Conservation (phyloP, 2,329 filamentous ascomycete species). For the Pezicula carpinea region DNA sequence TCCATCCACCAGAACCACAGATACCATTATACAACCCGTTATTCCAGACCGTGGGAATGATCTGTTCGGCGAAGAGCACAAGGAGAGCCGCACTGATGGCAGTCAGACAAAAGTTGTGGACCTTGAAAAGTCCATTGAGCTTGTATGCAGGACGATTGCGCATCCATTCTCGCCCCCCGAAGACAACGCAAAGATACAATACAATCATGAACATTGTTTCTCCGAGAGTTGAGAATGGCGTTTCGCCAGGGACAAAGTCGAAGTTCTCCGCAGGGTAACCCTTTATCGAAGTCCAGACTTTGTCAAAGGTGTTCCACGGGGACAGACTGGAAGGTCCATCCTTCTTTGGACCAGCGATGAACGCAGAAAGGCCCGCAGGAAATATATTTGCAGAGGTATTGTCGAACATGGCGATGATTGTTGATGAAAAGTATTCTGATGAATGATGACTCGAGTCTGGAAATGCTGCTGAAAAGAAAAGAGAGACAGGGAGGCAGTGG, state of each 20-base stretch:
- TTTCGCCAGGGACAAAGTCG: conserved; percentile 15
- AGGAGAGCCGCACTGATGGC: conserved; percentile 19
- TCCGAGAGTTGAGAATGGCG: conserved; percentile 21
- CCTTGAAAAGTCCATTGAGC: conserved; percentile 21
- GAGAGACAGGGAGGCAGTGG: too few relatives aligned
- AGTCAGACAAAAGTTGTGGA: conserved; percentile 24
- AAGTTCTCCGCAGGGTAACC: conserved; percentile 20
- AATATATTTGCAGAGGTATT: too few relatives aligned
- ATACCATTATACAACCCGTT: conserved; percentile 84
- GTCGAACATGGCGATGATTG: conserved; percentile 8
- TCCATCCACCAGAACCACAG: conserved; percentile 84
- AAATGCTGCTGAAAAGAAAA: too few relatives aligned
- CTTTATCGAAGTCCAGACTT: conserved; percentile 12
- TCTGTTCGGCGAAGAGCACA: conserved; percentile 20
- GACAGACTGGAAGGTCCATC: conserved; percentile 13
- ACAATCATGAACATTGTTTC: conserved; percentile 16
- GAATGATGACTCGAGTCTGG: too few relatives aligned
- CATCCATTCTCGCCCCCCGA: conserved; percentile 24
- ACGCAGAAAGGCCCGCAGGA: too few relatives aligned
- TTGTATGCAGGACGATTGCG: conserved; percentile 17
- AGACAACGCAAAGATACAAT: conserved; percentile 21
- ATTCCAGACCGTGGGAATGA: conserved; percentile 34
- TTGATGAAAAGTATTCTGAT: neutral
- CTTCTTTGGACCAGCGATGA: too few relatives aligned
- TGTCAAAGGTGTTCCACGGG: conserved; percentile 19